phyloP scores from a whole-genome alignment of 495 filamentous ascomycete species.

The Collariella sp. region DNA sequence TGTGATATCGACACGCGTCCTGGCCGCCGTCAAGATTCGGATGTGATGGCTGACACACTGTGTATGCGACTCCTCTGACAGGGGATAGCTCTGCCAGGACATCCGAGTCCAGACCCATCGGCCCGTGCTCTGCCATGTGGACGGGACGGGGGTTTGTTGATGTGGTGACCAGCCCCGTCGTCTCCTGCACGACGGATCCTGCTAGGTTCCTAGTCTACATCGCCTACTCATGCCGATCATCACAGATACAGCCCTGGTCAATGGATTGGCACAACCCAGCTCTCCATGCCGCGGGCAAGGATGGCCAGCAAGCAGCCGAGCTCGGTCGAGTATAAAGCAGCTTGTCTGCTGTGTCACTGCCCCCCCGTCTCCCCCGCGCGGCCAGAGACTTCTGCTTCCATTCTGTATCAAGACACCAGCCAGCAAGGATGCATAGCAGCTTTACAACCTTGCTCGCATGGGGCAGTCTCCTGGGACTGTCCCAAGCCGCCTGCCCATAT shows the following conservation, averaged over 20 bases:
- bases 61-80: background rate
- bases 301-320: background rate
- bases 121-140: background rate
- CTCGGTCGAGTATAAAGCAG: background rate
- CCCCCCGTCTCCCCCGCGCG: background rate
- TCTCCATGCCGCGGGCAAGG: background rate
- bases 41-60: background rate
- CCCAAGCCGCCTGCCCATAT: constrained; percentile 33
- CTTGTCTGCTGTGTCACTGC: background rate
- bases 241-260: background rate
- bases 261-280: background rate
- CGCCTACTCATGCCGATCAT: background rate
- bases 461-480: constrained; percentile 16
- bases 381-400: background rate
- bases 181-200: background rate
- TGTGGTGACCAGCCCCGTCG: background rate
- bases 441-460: constrained; percentile 18
- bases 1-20: background rate
- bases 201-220: background rate
- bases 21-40: background rate
- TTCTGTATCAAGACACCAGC: background rate
- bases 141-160: background rate
- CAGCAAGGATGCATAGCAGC: constrained; percentile 9
- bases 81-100: no score
- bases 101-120: background rate